A percentile compares a stretch with the other conserved stretches of the same genome.
Conservation (phyloP, 2,329 filamentous ascomycete genomes). For the Bipolaris sorokiniana region DNA sequence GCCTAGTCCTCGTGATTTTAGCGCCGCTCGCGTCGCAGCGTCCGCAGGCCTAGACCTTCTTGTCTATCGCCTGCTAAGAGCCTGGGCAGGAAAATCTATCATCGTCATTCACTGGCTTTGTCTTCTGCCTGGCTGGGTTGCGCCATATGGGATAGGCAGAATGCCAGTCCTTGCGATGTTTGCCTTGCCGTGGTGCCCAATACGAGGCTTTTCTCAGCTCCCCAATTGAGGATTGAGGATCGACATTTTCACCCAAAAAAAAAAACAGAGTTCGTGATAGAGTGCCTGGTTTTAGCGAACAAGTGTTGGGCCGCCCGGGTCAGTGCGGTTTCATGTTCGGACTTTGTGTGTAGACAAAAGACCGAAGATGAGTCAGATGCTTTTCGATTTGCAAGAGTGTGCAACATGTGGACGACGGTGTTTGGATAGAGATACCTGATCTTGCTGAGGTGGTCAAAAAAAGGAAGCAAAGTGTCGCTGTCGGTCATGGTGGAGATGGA, state of each 20-base stretch:
- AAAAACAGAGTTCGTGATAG: too few species aligned
- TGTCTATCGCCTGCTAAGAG: slow-evolving; percentile 20
- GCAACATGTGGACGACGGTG: too few species aligned
- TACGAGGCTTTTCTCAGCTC: too few species aligned
- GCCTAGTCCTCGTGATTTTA: slow-evolving; percentile 10
- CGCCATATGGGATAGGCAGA: slow-evolving; percentile 11
- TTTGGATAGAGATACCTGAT: too few species aligned
- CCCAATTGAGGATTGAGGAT: too few species aligned
- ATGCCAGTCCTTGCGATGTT: background rate
- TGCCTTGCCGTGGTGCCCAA: too few species aligned
- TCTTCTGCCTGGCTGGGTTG: slow-evolving; percentile 17
- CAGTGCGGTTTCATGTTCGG: background rate
- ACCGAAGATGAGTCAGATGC: background rate
- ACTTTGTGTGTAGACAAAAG: background rate
- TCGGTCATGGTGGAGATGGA: background rate
- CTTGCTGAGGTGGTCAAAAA: too few species aligned
- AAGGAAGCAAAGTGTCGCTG: too few species aligned
- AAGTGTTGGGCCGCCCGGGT: background rate
- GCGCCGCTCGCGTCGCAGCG: slow-evolving; percentile 12
- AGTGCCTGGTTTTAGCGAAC: too few species aligned
- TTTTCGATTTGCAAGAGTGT: too few species aligned
- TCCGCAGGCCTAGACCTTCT: slow-evolving; percentile 30
- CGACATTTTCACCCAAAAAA: too few species aligned
- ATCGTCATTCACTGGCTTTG: slow-evolving; percentile 7
- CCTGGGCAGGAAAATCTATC: slow-evolving; percentile 7